Evolutionary conservation across 192 early-diverging fungal genomes (phyloP).

Genomic region (Blastocladiella britannica): DNA sequence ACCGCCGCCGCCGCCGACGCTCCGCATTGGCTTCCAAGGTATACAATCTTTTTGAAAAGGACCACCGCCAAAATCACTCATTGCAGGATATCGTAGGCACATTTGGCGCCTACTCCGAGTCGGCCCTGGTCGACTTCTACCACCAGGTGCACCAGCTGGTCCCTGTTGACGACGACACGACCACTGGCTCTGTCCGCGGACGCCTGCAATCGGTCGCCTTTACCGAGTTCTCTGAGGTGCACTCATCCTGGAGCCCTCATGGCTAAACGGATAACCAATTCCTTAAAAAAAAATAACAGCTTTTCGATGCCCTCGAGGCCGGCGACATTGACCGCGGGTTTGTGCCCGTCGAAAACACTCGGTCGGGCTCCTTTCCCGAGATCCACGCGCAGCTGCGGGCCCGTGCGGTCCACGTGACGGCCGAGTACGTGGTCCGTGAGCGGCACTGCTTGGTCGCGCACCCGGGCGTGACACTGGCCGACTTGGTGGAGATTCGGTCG

Average conservation of each 20-base stretch:
- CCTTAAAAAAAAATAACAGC: no score
- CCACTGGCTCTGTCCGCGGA: no score
- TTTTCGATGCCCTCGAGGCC: not conserved
- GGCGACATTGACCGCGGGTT: conserved; percentile 1
- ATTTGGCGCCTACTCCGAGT: not conserved
- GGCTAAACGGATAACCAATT: no score
- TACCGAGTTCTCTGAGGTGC: no score
- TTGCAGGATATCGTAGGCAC: not conserved
- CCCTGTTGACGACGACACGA: not conserved
- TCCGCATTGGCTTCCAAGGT: not conserved
- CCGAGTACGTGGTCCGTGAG: conserved; percentile 2
- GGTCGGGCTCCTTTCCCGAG: conserved; percentile 2
- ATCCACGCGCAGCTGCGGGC: not conserved
- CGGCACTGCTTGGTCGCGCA: conserved; percentile 3
- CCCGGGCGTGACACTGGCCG: not conserved
- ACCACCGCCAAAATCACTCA: no score
- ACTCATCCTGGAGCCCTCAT: no score
- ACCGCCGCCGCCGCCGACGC: not conserved
- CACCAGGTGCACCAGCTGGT: not conserved
- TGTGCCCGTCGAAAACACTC: conserved; percentile 5
- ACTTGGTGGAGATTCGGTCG: conserved; percentile 2
- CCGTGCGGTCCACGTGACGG: conserved; percentile 1
- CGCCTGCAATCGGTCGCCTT: no score
- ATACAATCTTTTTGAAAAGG: no score
- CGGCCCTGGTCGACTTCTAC: not conserved